These are phyloP conservation scores for Plasmodium knowlesi DNA, from an alignment of 169 alveolate species.

Conservation along the genomic window DNA sequence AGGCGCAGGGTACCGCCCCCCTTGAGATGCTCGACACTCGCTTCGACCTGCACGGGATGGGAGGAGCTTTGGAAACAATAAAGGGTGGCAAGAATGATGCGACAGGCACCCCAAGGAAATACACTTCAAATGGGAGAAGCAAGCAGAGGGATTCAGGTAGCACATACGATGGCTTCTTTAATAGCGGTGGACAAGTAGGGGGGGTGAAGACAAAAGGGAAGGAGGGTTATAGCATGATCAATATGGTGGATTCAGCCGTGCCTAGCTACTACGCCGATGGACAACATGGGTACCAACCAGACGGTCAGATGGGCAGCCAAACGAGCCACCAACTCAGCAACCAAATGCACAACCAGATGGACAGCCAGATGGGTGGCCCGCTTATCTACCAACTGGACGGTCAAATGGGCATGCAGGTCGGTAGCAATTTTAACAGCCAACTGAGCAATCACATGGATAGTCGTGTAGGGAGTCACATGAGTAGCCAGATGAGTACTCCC, in stretches of 20 bases:
- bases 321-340: not conserved
- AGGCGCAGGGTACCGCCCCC: not conserved
- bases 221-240: not conserved
- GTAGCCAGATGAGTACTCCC: not conserved
- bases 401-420: not conserved
- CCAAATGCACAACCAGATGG: too few relatives aligned
- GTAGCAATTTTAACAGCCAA: not conserved
- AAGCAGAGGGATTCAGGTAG: not conserved
- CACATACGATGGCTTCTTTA: not conserved
- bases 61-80: not conserved
- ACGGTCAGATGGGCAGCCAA: not conserved
- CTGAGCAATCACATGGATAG: not conserved
- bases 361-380: too few relatives aligned
- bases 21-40: not conserved
- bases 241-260: not conserved
- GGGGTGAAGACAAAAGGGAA: not conserved
- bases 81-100: not conserved
- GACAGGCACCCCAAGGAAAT: not conserved
- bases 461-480: not conserved
- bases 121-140: not conserved
- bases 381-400: too few relatives aligned
- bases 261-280: not conserved
- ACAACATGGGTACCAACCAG: too few relatives aligned
- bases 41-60: not conserved
- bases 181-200: not conserved